phyloP scores from a whole-genome alignment of 768 basidiomycete species.

The Gloeostereum incarnatum region DNA sequence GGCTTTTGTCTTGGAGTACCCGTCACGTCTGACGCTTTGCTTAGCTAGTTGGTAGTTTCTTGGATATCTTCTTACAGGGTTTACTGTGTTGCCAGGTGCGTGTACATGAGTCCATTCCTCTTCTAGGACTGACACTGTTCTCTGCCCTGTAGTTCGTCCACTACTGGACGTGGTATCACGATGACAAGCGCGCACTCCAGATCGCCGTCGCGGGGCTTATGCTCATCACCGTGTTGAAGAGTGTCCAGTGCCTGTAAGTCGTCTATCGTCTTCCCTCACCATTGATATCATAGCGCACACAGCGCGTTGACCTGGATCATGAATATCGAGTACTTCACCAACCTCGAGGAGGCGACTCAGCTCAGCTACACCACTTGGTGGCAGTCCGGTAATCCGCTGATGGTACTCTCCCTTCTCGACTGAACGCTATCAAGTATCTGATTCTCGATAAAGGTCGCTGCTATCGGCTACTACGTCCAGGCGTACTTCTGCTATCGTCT shows the following conservation, averaged over 20 bases:
- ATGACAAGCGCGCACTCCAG: not conserved
- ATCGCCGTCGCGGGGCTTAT: not conserved
- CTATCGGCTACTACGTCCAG: not conserved
- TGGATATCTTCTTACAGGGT: too few relatives aligned
- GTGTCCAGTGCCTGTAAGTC: not conserved
- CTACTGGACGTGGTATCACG: not conserved
- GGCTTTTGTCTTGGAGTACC: too few relatives aligned
- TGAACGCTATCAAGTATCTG: not conserved
- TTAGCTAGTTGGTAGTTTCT: too few relatives aligned
- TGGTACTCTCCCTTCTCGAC: not conserved
- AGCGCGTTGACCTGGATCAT: too few relatives aligned
- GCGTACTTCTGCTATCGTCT: constrained; percentile 2
- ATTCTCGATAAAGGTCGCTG: not conserved
- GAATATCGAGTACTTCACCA: too few relatives aligned
- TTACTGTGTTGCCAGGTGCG: too few relatives aligned
- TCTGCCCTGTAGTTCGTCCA: not conserved
- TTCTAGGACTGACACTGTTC: too few relatives aligned
- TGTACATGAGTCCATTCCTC: too few relatives aligned
- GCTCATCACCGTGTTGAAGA: not conserved
- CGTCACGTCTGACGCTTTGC: too few relatives aligned
- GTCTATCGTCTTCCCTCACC: not conserved
- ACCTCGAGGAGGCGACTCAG: too few relatives aligned
- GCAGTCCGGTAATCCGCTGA: not conserved
- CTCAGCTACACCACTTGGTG: not conserved
- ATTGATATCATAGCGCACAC: not conserved